phyloP scores from a whole-genome alignment of 768 basidiomycete genomes.

The Pleurotus djamor region DNA sequence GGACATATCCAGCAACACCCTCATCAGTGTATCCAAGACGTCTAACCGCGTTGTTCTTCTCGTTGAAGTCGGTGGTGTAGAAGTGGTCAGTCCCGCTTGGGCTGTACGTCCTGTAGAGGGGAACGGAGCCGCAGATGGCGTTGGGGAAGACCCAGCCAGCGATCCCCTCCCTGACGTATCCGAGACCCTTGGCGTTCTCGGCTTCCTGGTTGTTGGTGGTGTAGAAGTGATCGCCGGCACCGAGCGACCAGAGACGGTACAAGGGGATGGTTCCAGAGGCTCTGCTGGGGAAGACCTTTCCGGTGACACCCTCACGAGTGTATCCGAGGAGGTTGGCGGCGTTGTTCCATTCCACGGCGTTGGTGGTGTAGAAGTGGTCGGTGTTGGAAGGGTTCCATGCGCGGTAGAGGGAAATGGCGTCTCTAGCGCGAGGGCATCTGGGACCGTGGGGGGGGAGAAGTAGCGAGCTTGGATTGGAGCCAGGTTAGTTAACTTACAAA shows the following conservation, averaged over 20 bases:
- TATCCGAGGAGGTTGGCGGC: neutral
- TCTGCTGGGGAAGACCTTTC: neutral
- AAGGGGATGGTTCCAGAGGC: neutral
- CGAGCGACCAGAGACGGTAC: neutral
- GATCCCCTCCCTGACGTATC: neutral
- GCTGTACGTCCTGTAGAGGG: neutral
- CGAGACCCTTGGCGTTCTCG: neutral
- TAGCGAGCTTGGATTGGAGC: neutral
- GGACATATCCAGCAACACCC: neutral
- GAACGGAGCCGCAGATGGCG: neutral
- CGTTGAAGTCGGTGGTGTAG: neutral
- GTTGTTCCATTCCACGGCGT: neutral
- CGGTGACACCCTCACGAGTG: neutral
- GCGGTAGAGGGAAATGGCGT: neutral
- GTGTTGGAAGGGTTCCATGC: neutral
- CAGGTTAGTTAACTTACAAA: neutral
- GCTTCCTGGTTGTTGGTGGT: neutral
- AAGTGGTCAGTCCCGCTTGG: neutral
- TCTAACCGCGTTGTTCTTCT: neutral
- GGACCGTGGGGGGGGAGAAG: neutral
- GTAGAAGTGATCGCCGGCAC: neutral
- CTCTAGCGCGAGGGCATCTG: neutral
- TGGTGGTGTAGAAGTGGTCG: conserved; percentile 2
- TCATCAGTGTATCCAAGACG: neutral
- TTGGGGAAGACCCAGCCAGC: neutral